A percentile compares a stretch with the other conserved stretches of the same genome.
phyloP scores from a whole-genome alignment of 495 filamentous ascomycete species.

The Lepidopterella palustris region DNA sequence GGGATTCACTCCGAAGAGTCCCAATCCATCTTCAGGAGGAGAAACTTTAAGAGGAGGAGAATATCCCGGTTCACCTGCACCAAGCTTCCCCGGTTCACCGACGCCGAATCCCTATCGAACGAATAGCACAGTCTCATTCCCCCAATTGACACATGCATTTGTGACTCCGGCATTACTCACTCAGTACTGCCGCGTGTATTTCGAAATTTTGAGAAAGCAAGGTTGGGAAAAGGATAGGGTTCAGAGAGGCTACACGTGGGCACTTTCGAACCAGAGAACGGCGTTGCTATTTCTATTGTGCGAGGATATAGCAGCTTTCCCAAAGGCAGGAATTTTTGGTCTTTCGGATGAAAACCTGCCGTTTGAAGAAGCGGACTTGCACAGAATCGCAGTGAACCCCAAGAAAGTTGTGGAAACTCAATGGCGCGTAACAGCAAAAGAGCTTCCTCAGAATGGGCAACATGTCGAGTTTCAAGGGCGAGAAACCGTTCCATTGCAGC shows the following conservation, averaged over 20 bases:
- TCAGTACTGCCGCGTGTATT: slow-evolving; percentile 17
- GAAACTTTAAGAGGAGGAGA: slow-evolving; percentile 15
- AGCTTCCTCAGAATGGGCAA: slow-evolving; percentile 27
- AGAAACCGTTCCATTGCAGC: slow-evolving; percentile 26
- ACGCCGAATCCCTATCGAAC: slow-evolving; percentile 26
- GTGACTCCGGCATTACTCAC: slow-evolving; percentile 14
- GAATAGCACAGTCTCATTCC: neutral
- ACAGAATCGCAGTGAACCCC: slow-evolving; percentile 23
- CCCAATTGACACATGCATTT: slow-evolving; percentile 15
- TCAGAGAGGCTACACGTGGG: slow-evolving; percentile 25
- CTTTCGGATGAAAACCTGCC: slow-evolving; percentile 28
- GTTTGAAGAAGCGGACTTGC: slow-evolving; percentile 19
- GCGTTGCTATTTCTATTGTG: slow-evolving; percentile 28
- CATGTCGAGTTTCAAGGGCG: slow-evolving; percentile 25
- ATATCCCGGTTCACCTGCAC: slow-evolving; percentile 16
- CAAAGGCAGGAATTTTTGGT: slow-evolving; percentile 24
- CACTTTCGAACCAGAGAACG: slow-evolving; percentile 24
- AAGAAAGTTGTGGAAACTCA: slow-evolving; percentile 23
- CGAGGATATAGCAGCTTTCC: slow-evolving; percentile 27
- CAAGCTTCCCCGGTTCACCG: slow-evolving; percentile 20
- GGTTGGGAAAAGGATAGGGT: slow-evolving; percentile 14
- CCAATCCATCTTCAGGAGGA: neutral
- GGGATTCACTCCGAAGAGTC: slow-evolving; percentile 14
- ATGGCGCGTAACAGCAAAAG: slow-evolving; percentile 28
- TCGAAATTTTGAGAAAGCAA: slow-evolving; percentile 14